Conservation (phyloP, 2,329 filamentous ascomycete species). For the Dendryphion nanum region DNA sequence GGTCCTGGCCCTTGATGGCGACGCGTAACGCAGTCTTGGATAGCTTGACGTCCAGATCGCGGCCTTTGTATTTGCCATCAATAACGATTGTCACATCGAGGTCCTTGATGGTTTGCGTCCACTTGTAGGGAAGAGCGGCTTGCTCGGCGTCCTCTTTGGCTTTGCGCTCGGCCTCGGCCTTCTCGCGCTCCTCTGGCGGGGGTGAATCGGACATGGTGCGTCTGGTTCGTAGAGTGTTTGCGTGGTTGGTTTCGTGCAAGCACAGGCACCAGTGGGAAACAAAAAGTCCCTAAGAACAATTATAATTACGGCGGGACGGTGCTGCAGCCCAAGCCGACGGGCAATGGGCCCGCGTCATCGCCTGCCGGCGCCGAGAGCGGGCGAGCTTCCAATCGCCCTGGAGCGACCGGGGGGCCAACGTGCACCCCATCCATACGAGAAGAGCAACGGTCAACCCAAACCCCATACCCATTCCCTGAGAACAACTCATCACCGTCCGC, state of each 20-base stretch:
- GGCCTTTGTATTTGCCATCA: conserved; percentile 78
- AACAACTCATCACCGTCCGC: not conserved
- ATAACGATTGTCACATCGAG: conserved; percentile 77
- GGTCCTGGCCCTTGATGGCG: conserved; percentile 82
- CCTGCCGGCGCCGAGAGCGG: not conserved
- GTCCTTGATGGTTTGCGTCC: conserved; percentile 89
- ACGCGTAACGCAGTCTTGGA: conserved; percentile 76
- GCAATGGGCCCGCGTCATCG: not conserved
- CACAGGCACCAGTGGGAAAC: no score
- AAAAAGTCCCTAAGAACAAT: no score
- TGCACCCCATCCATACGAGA: no score
- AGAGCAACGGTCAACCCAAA: not conserved
- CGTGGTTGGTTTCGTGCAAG: not conserved
- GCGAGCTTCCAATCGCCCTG: no score
- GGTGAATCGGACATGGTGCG: conserved; percentile 43
- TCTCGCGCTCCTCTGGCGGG: conserved; percentile 54
- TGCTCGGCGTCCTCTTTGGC: conserved; percentile 84
- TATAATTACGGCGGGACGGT: not conserved
- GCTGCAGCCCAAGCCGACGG: not conserved
- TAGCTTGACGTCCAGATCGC: conserved; percentile 79
- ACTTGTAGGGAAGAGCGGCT: conserved; percentile 90
- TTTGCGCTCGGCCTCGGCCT: conserved; percentile 57
- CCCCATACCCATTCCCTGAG: no score
- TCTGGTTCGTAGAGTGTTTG: conserved; percentile 3
- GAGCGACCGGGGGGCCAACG: no score